phyloP scores from a whole-genome alignment of 164 flowering plant species.

The Cinnamomum chago region DNA sequence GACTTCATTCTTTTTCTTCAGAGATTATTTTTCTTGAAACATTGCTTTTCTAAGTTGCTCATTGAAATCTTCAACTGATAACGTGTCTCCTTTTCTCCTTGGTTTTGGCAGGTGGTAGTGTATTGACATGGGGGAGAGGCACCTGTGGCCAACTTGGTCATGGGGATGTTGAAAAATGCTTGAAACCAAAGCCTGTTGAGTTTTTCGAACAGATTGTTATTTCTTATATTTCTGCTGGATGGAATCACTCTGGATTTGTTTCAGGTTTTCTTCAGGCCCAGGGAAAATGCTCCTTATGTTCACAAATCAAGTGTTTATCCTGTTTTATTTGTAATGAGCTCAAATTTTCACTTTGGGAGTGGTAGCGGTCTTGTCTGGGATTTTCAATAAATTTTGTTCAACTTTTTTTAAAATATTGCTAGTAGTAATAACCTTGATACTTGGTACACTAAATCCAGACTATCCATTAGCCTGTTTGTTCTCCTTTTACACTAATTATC shows the following conservation, averaged over 20 bases:
- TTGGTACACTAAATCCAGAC: no score
- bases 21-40: background rate
- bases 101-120: conserved; percentile 37
- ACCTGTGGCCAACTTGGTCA: conserved; percentile 88
- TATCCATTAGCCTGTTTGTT: no score
- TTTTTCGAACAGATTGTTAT: conserved; percentile 29
- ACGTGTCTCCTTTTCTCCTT: background rate
- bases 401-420: no score
- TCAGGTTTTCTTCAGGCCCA: conserved; percentile 43
- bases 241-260: conserved; percentile 95
- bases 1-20: background rate
- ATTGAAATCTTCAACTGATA: background rate
- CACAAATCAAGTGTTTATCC: background rate
- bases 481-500: no score
- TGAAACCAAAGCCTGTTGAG: conserved; percentile 46
- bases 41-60: background rate
- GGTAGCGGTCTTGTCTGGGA: no score
- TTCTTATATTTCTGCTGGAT: conserved; percentile 78
- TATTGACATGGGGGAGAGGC: conserved; percentile 91
- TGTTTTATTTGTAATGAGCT: background rate
- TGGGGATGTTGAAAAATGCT: conserved; percentile 44
- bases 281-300: background rate
- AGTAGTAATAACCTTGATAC: no score
- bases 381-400: no score
- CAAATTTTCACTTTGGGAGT: background rate